Conservation (phyloP, 73 alveolate genomes). For the Symbiodinium natans region DNA sequence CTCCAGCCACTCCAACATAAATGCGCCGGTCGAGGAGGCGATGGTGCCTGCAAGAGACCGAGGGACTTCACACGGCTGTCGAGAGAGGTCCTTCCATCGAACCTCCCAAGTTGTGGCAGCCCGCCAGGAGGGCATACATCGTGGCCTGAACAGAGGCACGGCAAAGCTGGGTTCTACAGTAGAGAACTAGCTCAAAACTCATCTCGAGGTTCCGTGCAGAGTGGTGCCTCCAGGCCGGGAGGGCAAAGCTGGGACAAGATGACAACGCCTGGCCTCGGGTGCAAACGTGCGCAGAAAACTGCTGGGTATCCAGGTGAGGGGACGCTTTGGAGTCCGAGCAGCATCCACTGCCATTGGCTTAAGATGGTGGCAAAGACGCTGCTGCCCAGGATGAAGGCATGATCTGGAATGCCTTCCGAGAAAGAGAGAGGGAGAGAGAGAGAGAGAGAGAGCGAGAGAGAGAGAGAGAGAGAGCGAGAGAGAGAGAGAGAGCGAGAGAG, state of each 20-base stretch:
- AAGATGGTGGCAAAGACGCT: slow-evolving; percentile 60
- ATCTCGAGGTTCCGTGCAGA: neutral
- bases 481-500: no score
- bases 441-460: no score
- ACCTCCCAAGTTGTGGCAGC: slow-evolving; percentile 91
- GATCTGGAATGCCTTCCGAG: slow-evolving; percentile 49
- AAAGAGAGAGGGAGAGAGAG: no score
- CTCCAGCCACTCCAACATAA: slow-evolving; percentile 36
- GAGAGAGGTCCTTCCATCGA: neutral
- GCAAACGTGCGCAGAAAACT: no score
- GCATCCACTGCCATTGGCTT: slow-evolving; percentile 92
- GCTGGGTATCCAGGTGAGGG: no score
- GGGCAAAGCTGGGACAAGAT: slow-evolving; percentile 83
- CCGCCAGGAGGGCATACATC: slow-evolving; percentile 89
- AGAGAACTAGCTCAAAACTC: neutral
- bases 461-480: no score
- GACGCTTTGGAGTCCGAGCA: slow-evolving; percentile 6
- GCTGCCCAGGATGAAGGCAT: slow-evolving; percentile 86
- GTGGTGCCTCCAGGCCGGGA: slow-evolving; percentile 45
- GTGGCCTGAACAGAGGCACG: slow-evolving; percentile 71
- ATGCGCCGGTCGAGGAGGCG: slow-evolving; percentile 63
- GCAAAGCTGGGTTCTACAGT: slow-evolving; percentile 11
- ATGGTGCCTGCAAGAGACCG: slow-evolving; percentile 6
- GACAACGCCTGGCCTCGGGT: slow-evolving; percentile 59
- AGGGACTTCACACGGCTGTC: neutral